Base-by-base conservation (phyloP, 169 alveolate species). In the Cryptosporidium muris region DNA sequence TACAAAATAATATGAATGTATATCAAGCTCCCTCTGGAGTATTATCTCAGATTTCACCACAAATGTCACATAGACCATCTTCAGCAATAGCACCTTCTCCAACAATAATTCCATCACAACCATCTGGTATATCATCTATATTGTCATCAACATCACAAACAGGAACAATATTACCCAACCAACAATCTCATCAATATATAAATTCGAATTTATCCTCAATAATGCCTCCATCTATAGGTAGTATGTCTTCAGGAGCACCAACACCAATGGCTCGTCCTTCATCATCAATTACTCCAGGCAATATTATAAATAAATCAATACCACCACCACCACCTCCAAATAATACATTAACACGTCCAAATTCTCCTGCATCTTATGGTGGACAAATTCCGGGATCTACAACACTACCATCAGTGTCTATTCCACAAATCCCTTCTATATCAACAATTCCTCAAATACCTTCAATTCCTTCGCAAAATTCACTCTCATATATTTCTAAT, bases 281-380 rank as follows among this genome's bases (percentile, higher is more conserved):
- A 9, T 66, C 81, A 37, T 66, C 81, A n/a, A 52, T 11, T 1
- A 52, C 81, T 12, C 34, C 81, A 1, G 45, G 81, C 4, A 52
- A n/a, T 16, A 40, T 38, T 5, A 66, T 42, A 2, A 51, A 51
- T 40, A 5, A 16, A 12, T n/a, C 25, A 16, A 52, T 40, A 2
- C 42, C 47, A 45, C 81, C 65, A 38, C 81, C 81, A 37, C 64
- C 81, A 54, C 65, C 62, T 2, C 40, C 37, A 9, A 66, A 51
- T 7, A 36, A 40, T 14, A 1, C 53, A 37, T 54, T 66, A 7
- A 66, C 81, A 12, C 81, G 81, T 25, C 81, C 81, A n/a, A 66
- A 52, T 45, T 66, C 81, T 4, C 81, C 81, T n/a, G 14, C 53
- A 8, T 34, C 14, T 12, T 66, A 66, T 36, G 16, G 47, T 42